phyloP scores from a whole-genome alignment of 2,329 filamentous ascomycete species.

The Fusarium albidum region DNA sequence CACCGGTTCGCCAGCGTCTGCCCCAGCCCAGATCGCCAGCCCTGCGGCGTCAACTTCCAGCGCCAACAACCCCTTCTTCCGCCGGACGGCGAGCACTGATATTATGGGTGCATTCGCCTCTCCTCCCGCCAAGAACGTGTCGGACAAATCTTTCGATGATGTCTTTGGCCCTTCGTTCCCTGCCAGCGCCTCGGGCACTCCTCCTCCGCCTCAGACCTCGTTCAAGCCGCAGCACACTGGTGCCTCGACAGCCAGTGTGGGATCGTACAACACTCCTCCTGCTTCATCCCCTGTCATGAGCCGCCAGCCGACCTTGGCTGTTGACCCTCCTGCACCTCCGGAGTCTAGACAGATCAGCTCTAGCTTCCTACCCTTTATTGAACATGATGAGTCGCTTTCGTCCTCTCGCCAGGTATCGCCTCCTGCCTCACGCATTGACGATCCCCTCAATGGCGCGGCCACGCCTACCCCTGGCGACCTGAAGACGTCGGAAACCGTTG shows the following conservation, averaged over 20 bases:
- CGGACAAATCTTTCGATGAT: conserved; percentile 81
- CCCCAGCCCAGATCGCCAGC: conserved; percentile 67
- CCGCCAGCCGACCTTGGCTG: conserved; percentile 66
- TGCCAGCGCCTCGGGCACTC: conserved; percentile 51
- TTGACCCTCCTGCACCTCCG: conserved; percentile 69
- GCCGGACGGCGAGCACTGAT: conserved; percentile 70
- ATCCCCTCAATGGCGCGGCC: conserved; percentile 46
- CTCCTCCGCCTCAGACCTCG: conserved; percentile 47
- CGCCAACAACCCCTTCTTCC: conserved; percentile 95
- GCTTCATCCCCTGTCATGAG: conserved; percentile 69
- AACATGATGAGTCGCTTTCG: conserved; percentile 72
- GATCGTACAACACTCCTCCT: conserved; percentile 62
- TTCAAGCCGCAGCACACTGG: conserved; percentile 66
- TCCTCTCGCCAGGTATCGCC: conserved; percentile 83
- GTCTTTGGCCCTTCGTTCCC: conserved; percentile 79
- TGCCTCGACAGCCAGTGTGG: conserved; percentile 60
- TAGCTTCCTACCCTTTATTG: conserved; percentile 75
- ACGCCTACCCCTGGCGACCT: conserved; percentile 40
- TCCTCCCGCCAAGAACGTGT: conserved; percentile 56
- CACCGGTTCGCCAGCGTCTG: conserved; percentile 58
- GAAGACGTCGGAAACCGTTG: conserved; percentile 27
- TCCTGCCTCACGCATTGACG: conserved; percentile 66
- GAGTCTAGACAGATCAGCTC: conserved; percentile 82
- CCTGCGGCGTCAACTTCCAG: conserved; percentile 74
- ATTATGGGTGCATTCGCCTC: conserved; percentile 64